Conservation (phyloP, 2,329 filamentous ascomycete species). For the Hypoxylon sp. region DNA sequence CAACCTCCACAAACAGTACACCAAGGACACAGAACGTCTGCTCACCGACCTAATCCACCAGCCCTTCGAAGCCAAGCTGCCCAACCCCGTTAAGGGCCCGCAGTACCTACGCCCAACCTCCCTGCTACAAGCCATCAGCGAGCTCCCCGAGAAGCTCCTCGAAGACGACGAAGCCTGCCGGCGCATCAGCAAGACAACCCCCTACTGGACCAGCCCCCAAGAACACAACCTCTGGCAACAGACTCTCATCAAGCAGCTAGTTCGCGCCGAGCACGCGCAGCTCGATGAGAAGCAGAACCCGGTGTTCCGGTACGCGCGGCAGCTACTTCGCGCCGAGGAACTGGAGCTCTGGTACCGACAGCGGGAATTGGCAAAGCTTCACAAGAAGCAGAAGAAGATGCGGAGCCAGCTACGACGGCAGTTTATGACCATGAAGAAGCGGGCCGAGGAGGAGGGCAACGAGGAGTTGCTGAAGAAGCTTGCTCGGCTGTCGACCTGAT, state of each 20-base stretch:
- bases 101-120: background rate
- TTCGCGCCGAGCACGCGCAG: conserved; percentile 16
- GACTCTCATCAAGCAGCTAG: background rate
- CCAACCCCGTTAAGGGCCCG: background rate
- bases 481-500: background rate
- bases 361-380: background rate
- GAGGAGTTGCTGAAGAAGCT: background rate
- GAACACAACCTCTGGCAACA: conserved; percentile 5
- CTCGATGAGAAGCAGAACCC: conserved; percentile 15
- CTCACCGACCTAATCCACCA: background rate
- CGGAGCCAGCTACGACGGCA: background rate
- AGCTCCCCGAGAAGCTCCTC: background rate
- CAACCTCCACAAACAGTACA: background rate
- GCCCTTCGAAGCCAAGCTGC: conserved; percentile 11
- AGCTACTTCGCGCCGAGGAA: background rate
- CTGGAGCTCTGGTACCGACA: conserved; percentile 19
- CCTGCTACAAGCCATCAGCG: background rate
- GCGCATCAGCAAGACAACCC: background rate
- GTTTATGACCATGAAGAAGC: background rate
- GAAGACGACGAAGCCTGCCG: background rate
- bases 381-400: background rate
- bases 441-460: background rate
- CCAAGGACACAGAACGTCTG: background rate
- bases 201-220: background rate
- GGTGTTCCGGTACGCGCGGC: background rate